Evolutionary conservation across 2,329 filamentous ascomycete species (phyloP).

Genomic region (Fusarium sp.): DNA sequence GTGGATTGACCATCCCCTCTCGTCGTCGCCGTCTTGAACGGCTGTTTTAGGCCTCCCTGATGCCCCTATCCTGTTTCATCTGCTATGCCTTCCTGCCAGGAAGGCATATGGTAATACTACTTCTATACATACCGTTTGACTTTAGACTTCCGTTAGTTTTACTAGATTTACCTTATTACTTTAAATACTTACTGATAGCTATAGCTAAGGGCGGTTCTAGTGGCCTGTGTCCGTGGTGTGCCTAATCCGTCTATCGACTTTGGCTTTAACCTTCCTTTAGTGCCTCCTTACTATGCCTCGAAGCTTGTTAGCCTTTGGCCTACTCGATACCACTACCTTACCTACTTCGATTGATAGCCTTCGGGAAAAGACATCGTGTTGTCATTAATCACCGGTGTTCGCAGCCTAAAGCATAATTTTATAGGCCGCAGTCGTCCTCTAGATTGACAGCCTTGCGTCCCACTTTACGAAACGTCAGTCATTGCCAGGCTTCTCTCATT

Average conservation of each 20-base stretch:
- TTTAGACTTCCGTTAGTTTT: not conserved
- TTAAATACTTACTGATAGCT: not conserved
- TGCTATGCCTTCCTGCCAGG: not conserved
- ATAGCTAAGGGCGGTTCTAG: no score
- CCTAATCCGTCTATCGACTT: fast-evolving
- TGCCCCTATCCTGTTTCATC: not conserved
- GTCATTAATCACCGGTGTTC: no score
- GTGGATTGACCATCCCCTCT: not conserved
- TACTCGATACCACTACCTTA: fast-evolving
- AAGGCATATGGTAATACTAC: fast-evolving
- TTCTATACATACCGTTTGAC: not conserved
- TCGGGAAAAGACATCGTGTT: no score
- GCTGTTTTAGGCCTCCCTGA: not conserved
- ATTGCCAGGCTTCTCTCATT: not conserved
- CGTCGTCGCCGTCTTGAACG: not conserved
- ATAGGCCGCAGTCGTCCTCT: no score
- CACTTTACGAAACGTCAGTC: no score
- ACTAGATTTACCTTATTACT: no score
- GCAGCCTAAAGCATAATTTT: no score
- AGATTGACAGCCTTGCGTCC: no score
- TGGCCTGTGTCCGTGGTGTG: not conserved
- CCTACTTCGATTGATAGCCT: no score
- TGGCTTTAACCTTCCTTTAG: not conserved
- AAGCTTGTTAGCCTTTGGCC: not conserved
- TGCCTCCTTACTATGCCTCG: not conserved